These are phyloP conservation scores for Volvox reticuliferus DNA, from an alignment of 139 green algal genomes.

Conservation along the genomic window DNA sequence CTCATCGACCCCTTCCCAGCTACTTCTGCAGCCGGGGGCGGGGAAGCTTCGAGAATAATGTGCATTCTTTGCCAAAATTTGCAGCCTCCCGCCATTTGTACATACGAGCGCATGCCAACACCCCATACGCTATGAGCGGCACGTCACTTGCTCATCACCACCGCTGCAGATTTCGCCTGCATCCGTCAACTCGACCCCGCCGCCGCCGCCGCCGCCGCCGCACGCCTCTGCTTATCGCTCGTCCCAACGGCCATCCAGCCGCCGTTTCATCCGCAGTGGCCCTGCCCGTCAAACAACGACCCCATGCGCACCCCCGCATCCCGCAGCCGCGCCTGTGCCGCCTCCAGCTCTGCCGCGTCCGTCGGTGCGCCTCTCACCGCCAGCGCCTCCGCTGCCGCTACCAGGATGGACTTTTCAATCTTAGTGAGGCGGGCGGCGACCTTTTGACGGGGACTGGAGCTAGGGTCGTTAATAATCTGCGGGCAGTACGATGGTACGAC, in stretches of 20 bases:
- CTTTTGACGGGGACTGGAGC: constrained; percentile 63
- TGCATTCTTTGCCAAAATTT: too few species aligned
- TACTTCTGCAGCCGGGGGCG: too few species aligned
- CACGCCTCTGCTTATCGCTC: neutral
- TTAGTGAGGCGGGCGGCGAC: constrained; percentile 77
- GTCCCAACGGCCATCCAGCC: neutral
- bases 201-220: too few species aligned
- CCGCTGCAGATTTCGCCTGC: too few species aligned
- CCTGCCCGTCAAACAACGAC: constrained; percentile 17
- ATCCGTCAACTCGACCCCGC: too few species aligned
- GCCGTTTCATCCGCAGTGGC: constrained; percentile 27
- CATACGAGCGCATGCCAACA: too few species aligned
- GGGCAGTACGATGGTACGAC: too few species aligned
- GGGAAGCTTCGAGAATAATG: too few species aligned
- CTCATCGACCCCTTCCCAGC: too few species aligned
- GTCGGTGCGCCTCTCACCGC: constrained; percentile 1
- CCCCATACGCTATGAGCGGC: too few species aligned
- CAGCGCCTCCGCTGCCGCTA: constrained; percentile 27
- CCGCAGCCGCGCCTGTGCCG: neutral
- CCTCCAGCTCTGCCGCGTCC: neutral
- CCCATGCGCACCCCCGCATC: neutral
- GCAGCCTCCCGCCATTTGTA: too few species aligned
- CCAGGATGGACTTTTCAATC: constrained; percentile 72
- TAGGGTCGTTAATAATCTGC: constrained; percentile 71
- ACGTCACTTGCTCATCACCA: too few species aligned